Evolutionary conservation across 2,329 filamentous ascomycete genomes (phyloP).

Genomic region (Mycocentrospora acerina): DNA sequence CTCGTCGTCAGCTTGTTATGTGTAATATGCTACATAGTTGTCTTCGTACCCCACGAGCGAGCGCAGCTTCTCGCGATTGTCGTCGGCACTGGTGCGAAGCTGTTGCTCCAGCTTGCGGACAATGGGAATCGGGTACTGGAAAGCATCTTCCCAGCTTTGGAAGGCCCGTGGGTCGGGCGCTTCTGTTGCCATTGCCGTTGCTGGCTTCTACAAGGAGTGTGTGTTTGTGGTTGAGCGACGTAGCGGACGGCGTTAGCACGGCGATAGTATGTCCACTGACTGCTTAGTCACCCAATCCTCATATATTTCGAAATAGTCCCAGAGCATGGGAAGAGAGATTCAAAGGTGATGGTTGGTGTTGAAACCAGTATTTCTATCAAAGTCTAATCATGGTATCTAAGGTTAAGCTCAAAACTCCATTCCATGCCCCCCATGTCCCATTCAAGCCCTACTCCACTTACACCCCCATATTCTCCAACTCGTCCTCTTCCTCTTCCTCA

Average conservation of each 20-base stretch:
- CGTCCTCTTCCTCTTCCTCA: too few species aligned
- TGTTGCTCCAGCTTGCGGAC: conserved; percentile 65
- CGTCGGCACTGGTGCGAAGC: conserved; percentile 61
- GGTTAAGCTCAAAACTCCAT: too few species aligned
- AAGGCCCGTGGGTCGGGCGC: conserved; percentile 59
- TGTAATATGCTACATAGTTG: too few species aligned
- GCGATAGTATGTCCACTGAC: conserved; percentile 3
- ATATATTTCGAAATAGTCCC: neutral
- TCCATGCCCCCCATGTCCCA: too few species aligned
- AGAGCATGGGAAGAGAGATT: neutral
- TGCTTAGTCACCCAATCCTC: conserved; percentile 14
- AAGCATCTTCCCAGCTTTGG: conserved; percentile 66
- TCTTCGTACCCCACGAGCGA: conserved; percentile 62
- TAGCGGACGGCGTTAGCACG: too few species aligned
- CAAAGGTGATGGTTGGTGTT: conserved; percentile 11
- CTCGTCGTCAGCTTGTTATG: too few species aligned
- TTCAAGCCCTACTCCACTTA: too few species aligned
- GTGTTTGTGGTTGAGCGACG: conserved; percentile 3
- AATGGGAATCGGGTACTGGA: conserved; percentile 64
- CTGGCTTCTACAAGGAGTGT: conserved; percentile 1
- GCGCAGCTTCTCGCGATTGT: conserved; percentile 66
- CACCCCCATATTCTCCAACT: too few species aligned
- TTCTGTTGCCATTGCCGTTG: conserved; percentile 52
- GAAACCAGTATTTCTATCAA: conserved; percentile 18
- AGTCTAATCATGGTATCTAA: conserved; percentile 3